A percentile compares a stretch with the other conserved stretches of the same genome.
Evolutionary conservation across 2,329 filamentous ascomycete genomes (phyloP).

Genomic region (Orbilia brochopaga): DNA sequence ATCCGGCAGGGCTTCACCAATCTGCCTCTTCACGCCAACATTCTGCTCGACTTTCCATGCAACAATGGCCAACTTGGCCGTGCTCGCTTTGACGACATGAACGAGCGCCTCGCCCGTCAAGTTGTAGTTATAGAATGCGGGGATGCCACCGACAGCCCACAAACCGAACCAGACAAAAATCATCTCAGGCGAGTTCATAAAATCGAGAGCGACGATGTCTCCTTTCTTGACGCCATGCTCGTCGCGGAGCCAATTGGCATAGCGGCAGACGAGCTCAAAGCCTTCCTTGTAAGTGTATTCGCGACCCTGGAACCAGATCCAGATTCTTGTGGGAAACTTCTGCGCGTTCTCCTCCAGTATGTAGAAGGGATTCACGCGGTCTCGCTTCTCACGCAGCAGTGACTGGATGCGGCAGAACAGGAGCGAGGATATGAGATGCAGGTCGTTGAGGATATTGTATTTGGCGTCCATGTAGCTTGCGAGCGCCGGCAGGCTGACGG

Average conservation of each 20-base stretch:
- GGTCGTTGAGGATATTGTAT: constrained; percentile 71
- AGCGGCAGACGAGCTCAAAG: constrained; percentile 73
- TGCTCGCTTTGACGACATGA: constrained; percentile 75
- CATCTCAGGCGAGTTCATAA: constrained; percentile 80
- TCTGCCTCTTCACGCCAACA: constrained; percentile 57
- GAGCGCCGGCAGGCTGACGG: constrained; percentile 69
- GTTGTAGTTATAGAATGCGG: constrained; percentile 89
- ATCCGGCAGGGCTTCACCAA: constrained; percentile 42
- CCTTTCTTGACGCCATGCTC: constrained; percentile 69
- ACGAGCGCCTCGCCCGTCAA: constrained; percentile 72
- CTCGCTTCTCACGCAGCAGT: constrained; percentile 62
- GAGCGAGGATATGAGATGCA: constrained; percentile 65
- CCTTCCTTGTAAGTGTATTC: constrained; percentile 76
- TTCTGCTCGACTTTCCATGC: constrained; percentile 67
- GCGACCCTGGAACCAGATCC: constrained; percentile 72
- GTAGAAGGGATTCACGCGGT: constrained; percentile 76
- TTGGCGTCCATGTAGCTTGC: constrained; percentile 81
- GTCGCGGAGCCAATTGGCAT: constrained; percentile 76
- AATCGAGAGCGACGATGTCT: constrained; percentile 80
- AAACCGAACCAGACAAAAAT: constrained; percentile 76
- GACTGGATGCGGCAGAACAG: constrained; percentile 56
- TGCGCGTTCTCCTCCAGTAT: constrained; percentile 71
- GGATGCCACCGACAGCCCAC: constrained; percentile 81
- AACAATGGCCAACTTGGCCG: constrained; percentile 71
- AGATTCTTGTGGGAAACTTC: constrained; percentile 59